Percentiles rank a stretch among this genome's conserved stretches.
Conservation (phyloP, 1,284 basidiomycete species). For the Trametes versicolor region DNA sequence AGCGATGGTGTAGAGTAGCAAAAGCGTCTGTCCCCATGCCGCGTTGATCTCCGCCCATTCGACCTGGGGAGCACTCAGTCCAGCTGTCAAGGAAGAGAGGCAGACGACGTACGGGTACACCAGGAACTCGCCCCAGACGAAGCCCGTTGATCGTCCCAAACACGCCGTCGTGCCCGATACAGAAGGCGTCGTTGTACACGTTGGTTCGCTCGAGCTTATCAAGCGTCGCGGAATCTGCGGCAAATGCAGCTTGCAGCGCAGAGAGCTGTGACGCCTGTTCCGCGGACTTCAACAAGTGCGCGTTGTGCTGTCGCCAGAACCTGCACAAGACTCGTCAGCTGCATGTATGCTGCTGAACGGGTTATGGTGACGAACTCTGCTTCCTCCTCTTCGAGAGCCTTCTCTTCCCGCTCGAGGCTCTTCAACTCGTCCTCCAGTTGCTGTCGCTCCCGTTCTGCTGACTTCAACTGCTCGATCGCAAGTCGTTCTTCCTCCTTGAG, state of each 20-base stretch:
- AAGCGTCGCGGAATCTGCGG: constrained; percentile 77
- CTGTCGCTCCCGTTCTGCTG: constrained; percentile 78
- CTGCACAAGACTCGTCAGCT: constrained; percentile 51
- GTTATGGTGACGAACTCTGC: constrained; percentile 66
- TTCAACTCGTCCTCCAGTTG: constrained; percentile 80
- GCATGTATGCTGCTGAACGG: constrained; percentile 15
- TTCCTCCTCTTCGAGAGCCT: constrained; percentile 79
- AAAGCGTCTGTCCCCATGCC: constrained; percentile 96
- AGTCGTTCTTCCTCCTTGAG: constrained; percentile 79
- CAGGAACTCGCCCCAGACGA: constrained; percentile 87
- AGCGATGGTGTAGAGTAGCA: constrained; percentile 91
- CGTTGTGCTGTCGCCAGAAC: constrained; percentile 87
- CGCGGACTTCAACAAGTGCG: constrained; percentile 70
- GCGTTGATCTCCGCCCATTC: constrained; percentile 99
- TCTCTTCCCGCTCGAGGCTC: constrained; percentile 80
- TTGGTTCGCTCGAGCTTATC: constrained; percentile 93
- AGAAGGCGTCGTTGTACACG: constrained; percentile 98
- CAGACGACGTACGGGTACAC: constrained; percentile 64
- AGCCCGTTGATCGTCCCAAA: constrained; percentile 98
- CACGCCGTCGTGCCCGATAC: constrained; percentile 94
- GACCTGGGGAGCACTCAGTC: constrained; percentile 59
- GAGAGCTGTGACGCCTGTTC: constrained; percentile 76
- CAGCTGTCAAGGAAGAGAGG: constrained; percentile 13
- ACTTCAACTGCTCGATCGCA: constrained; percentile 77
- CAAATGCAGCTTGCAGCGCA: constrained; percentile 79